These are phyloP conservation scores for Sordariomycetes sp. DNA, from an alignment of 2,329 filamentous ascomycete species.

Conservation along the genomic window DNA sequence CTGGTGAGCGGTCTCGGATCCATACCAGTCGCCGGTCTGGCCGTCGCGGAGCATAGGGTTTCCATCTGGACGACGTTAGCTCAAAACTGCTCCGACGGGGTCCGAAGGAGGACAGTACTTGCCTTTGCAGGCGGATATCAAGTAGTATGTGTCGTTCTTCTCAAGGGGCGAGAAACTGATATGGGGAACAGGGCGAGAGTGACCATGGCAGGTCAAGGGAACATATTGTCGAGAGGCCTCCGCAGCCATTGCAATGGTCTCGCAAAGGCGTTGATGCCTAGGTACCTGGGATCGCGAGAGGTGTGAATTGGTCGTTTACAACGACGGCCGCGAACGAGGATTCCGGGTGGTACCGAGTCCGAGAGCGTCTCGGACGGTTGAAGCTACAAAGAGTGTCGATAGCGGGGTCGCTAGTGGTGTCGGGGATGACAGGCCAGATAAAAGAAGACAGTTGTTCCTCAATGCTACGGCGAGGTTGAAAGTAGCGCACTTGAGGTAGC, in stretches of 20 bases:
- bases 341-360: not conserved
- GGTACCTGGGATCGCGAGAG: not conserved
- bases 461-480: not conserved
- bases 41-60: slow-evolving; percentile 98
- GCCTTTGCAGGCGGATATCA: slow-evolving; percentile 92
- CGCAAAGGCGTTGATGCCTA: not conserved
- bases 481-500: not conserved
- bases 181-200: slow-evolving; percentile 86
- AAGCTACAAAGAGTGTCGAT: not conserved
- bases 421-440: not conserved
- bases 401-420: not conserved
- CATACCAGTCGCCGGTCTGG: slow-evolving; percentile 83
- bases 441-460: not conserved
- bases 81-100: not conserved
- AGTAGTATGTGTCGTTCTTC: slow-evolving; percentile 76
- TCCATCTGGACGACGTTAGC: slow-evolving; percentile 52
- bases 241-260: slow-evolving; percentile 7
- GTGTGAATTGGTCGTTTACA: not conserved
- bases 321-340: not conserved
- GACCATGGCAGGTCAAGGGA: slow-evolving; percentile 86
- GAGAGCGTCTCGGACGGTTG: too few species aligned
- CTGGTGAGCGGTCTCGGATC: not conserved
- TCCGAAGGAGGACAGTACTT: not conserved
- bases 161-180: slow-evolving; percentile 79
- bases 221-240: slow-evolving; percentile 52